phyloP scores from a whole-genome alignment of 768 basidiomycete species.

The Hebeloma cylindrosporum region DNA sequence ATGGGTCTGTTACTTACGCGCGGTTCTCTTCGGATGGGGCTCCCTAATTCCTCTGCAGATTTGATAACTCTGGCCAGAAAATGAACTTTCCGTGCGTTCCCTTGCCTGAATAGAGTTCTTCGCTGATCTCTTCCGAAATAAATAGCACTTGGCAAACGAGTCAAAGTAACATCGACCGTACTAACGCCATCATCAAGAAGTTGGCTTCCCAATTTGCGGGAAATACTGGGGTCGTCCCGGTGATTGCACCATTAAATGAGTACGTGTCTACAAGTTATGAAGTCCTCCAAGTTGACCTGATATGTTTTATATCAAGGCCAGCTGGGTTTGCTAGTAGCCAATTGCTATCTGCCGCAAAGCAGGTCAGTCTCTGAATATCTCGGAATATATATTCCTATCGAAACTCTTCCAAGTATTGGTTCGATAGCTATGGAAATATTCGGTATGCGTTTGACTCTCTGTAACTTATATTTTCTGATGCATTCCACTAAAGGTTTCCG shows the following conservation, averaged over 20 bases:
- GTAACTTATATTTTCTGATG: neutral
- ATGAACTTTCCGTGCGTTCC: constrained; percentile 50
- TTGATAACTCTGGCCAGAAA: constrained; percentile 78
- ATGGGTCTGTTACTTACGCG: constrained; percentile 53
- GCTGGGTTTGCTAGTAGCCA: constrained; percentile 62
- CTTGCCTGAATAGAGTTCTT: neutral
- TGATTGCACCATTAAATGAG: constrained; percentile 82
- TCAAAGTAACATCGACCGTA: constrained; percentile 64
- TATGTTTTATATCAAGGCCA: constrained; percentile 44
- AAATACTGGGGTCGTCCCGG: constrained; percentile 53
- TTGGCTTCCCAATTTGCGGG: constrained; percentile 60
- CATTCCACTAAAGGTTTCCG: constrained; percentile 2
- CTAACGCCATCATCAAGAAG: constrained; percentile 60
- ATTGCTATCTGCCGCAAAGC: constrained; percentile 48
- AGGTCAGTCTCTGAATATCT: constrained; percentile 28
- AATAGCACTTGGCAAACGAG: constrained; percentile 64
- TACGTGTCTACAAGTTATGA: constrained; percentile 28
- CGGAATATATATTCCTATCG: neutral
- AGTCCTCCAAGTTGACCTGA: neutral
- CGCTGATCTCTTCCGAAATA: neutral
- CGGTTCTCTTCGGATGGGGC: constrained; percentile 1
- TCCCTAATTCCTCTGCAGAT: constrained; percentile 42
- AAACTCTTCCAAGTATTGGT: constrained; percentile 55
- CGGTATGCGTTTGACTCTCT: constrained; percentile 40
- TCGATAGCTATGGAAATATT: constrained; percentile 73